Percentiles rank a stretch among this genome's conserved stretches.
Evolutionary conservation across 1,139 yeast species (phyloP).

Genomic region (Zygosaccharomyces pseudobailii): DNA sequence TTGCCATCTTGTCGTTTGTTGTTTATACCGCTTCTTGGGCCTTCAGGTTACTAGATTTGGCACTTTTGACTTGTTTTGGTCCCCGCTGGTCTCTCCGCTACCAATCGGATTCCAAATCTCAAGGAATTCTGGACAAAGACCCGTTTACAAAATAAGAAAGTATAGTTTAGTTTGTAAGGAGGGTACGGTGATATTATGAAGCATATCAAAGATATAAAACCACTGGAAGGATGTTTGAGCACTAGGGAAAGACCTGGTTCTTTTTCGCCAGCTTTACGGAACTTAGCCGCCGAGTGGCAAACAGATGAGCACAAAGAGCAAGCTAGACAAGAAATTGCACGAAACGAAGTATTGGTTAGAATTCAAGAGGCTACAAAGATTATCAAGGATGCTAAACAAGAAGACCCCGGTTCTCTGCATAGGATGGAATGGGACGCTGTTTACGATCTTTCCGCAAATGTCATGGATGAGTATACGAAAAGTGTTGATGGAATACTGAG

Average conservation of each 20-base stretch:
- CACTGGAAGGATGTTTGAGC: not conserved
- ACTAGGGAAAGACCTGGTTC: not conserved
- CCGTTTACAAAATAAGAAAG: conserved; percentile 1
- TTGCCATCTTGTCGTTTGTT: conserved; percentile 52
- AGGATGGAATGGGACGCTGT: conserved; percentile 30
- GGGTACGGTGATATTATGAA: not conserved
- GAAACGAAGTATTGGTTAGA: conserved; percentile 18
- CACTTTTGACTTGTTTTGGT: conserved; percentile 33
- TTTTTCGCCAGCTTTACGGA: conserved; percentile 4
- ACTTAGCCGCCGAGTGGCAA: conserved; percentile 27
- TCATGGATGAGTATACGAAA: conserved; percentile 30
- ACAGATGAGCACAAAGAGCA: conserved; percentile 11
- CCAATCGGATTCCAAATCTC: conserved; percentile 25
- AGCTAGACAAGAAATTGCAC: conserved; percentile 13
- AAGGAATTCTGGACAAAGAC: conserved; percentile 23
- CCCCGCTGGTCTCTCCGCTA: conserved; percentile 35
- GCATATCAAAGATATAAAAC: not conserved
- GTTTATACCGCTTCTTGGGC: conserved; percentile 36
- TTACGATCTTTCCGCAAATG: conserved; percentile 27
- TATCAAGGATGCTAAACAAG: conserved; percentile 14
- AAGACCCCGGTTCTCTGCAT: conserved; percentile 4
- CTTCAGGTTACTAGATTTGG: conserved; percentile 30
- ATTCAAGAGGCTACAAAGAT: conserved; percentile 19
- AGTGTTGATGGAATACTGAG: conserved; percentile 23
- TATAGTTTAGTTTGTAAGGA: not conserved